These are phyloP conservation scores for Fragilaria crotonensis DNA, from an alignment of 108 stramenopile species.

Conservation along the genomic window DNA sequence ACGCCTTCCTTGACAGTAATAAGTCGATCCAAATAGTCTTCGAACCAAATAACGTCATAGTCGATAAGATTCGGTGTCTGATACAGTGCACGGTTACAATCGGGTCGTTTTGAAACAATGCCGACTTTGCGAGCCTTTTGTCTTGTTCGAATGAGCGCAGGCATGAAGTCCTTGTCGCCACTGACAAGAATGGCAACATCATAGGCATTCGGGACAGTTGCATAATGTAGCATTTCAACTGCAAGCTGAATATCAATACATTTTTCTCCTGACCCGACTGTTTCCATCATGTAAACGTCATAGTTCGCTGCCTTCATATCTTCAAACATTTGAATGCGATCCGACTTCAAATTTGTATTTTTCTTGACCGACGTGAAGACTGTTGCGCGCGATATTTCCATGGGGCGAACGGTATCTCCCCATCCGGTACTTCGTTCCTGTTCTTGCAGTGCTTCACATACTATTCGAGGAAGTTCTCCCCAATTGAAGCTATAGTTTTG, in stretches of 20 bases:
- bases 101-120: conserved; percentile 50
- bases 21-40: conserved; percentile 57
- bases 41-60: conserved; percentile 68
- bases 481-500: conserved; percentile 58
- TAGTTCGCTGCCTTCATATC: conserved; percentile 69
- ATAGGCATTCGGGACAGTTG: conserved; percentile 77
- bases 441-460: conserved; percentile 46
- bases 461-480: conserved; percentile 46
- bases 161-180: conserved; percentile 84
- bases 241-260: conserved; percentile 87
- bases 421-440: conserved; percentile 34
- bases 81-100: conserved; percentile 54
- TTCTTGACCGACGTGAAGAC: conserved; percentile 77
- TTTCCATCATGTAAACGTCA: conserved; percentile 81
- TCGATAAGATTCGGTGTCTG: conserved; percentile 68
- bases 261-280: conserved; percentile 69
- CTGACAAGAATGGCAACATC: conserved; percentile 80
- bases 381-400: conserved; percentile 65
- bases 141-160: conserved; percentile 73
- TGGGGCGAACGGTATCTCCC: conserved; percentile 38
- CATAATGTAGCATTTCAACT: conserved; percentile 84
- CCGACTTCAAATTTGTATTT: conserved; percentile 46
- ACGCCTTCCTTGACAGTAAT: too few species aligned
- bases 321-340: conserved; percentile 71
- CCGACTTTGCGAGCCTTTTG: conserved; percentile 77